Conservation (phyloP, 495 filamentous ascomycete species). For the Xylaria grammica region DNA sequence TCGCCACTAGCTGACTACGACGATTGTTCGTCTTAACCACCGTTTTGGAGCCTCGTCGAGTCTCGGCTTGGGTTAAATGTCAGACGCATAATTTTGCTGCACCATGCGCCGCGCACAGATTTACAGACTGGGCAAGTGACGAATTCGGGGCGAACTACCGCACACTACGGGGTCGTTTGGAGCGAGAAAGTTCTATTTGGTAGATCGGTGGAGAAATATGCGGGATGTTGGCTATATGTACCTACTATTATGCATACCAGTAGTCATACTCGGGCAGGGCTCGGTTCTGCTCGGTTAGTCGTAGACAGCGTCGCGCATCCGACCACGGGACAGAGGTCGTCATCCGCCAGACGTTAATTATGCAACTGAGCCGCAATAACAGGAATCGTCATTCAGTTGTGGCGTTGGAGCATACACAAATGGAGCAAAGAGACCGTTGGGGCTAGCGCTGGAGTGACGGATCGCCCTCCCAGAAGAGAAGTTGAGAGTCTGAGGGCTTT, state of each 20-base stretch:
- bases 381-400: no score
- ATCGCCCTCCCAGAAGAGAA: no score
- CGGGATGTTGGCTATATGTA: background rate
- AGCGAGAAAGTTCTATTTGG: slow-evolving; percentile 15
- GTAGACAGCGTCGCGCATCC: no score
- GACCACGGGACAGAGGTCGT: no score
- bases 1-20: background rate
- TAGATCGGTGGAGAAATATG: slow-evolving; percentile 17
- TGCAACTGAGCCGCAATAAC: no score
- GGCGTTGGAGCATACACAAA: no score
- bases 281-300: no score
- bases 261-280: background rate
- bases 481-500: no score
- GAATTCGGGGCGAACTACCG: slow-evolving; percentile 10
- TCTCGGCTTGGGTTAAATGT: background rate
- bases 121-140: background rate
- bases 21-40: slow-evolving; percentile 2
- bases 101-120: background rate
- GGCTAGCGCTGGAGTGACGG: no score
- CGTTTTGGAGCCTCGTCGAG: background rate
- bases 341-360: no score
- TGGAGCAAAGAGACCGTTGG: no score
- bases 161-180: background rate
- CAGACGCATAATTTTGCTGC: background rate
- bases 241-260: background rate